Evolutionary conservation across 1,139 yeast genomes (phyloP), one percentile per base, ranked within the genome.

Genomic region (Suzukiozyma palmioleophila): DNA sequence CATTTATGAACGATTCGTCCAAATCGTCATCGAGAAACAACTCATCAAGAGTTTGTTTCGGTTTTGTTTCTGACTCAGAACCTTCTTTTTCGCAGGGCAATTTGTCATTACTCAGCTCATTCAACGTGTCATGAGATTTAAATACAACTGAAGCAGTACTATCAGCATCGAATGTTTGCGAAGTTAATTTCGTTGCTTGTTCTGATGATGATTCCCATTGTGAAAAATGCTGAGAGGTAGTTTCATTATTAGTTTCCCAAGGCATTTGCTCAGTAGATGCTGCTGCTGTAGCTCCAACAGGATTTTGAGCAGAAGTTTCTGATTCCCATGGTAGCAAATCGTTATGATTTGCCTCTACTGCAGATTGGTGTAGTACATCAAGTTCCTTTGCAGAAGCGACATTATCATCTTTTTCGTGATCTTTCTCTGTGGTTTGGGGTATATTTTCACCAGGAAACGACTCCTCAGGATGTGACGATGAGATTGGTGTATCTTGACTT

Each of bases 1-100:
- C 25, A 9, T 18, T 18, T n/a, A 33, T 13, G 9, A 28, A 28
- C 16, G 31, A 26, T 6, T 24, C 35, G 8, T 18, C 39, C 13
- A 51, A 41, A n/a, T 45, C 48, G 33, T 50, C 54, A 32, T 49
- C 51, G 12, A 46, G 51, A 33, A 50, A 44, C 29, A 51, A 51
- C 8, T 34, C 46, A 10, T 36, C 24, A 41, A 40, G 16, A 8
- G 25, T 29, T 25, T 40, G 13, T 10, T 5, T 10, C 8, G 28
- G 28, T 5, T 26, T 13, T 28, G 16, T 13, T n/a, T 4, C 32
- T 25, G 16, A 18, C 14, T 13, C 11, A 8, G 15, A 24, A 13
- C 25, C 26, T 32, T 11, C 24, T 8, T 14, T 29, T 4, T 24
- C 26, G 8, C 16, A 24, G 11, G 22, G 25, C 26, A 15, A 12